Evolutionary conservation across 2,329 filamentous ascomycete genomes (phyloP), one percentile per base, ranked within the genome.

Genomic region (Penicillium olsonii): DNA sequence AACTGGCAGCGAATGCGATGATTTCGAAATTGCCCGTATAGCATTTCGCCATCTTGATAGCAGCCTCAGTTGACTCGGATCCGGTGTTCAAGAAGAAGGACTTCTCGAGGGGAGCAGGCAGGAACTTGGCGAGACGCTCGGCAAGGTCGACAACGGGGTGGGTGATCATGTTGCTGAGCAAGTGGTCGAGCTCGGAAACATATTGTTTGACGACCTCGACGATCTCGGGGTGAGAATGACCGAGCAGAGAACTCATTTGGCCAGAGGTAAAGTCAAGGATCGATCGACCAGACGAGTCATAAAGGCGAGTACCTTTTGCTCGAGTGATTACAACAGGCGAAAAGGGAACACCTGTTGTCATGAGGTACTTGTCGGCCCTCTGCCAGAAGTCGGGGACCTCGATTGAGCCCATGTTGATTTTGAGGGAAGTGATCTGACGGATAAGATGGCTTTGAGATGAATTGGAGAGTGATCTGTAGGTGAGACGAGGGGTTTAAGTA

Each of bases 11-110:
- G 44, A 87, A 71, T 0, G 75, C 84, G 5, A 87, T 81, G 42
- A 87, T 77, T 63, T 87, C 83, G 57, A 83, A 87, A 43, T 84
- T 85, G 1, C 83, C 82, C 0, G 84, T 87, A 59, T 78, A 84
- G 9, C 75, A 68, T 57, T 87, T 87, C 3, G 84, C 84, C 56
- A 87, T 75, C 48, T 83, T 81, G 49, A 87, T 83, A 2, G 84
- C 84, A 3, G 82, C 82, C 55, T 87, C 84, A 52, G 77, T 82
- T 37, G 72, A 77, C 61, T 85, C 81, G 2, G 74, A 76, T 1
- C 82, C 82, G 0, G 82, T 85, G 42, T 72, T 80, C 9, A 84
- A 70, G 53, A 85, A 84, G 60, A 84, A 78, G 0, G 81, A 75
- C 52, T 80, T 79, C 51, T 81, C 76, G 0, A 85, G 68, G 0